Percentiles rank a stretch among this genome's conserved stretches.
Conservation (phyloP, 164 flowering plant species). For the Stephania yunnanensis region DNA sequence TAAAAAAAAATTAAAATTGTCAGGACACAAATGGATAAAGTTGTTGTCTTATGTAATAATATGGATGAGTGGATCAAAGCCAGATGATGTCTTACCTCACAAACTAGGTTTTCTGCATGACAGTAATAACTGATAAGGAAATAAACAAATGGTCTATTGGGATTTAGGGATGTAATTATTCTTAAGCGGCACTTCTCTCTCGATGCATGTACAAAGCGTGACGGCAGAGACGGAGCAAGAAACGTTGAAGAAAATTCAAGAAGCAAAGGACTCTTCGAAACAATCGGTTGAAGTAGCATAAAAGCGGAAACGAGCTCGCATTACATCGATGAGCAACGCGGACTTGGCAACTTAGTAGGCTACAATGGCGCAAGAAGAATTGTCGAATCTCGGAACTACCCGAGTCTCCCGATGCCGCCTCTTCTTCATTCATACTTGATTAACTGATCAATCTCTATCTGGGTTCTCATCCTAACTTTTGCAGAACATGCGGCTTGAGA, state of each 20-base stretch:
- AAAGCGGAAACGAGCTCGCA: constrained; percentile 67
- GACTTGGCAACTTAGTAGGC: constrained; percentile 72
- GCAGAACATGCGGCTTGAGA: background rate
- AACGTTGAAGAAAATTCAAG: constrained; percentile 34
- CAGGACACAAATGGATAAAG: too few relatives aligned
- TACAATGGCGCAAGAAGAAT: constrained; percentile 46
- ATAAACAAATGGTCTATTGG: background rate
- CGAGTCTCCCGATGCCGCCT: constrained; percentile 25
- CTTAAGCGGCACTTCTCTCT: background rate
- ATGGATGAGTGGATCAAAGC: background rate
- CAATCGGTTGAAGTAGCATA: constrained; percentile 37
- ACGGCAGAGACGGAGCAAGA: constrained; percentile 16
- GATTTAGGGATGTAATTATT: too few relatives aligned
- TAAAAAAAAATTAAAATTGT: too few relatives aligned
- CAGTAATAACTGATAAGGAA: background rate
- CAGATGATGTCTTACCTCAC: background rate
- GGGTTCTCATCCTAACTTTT: background rate
- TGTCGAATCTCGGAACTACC: constrained; percentile 42
- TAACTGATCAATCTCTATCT: constrained; percentile 5
- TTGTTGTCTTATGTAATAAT: too few relatives aligned
- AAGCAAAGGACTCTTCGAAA: constrained; percentile 39
- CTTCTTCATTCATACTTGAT: constrained; percentile 20
- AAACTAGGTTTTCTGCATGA: background rate
- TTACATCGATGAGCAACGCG: constrained; percentile 55
- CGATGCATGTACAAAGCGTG: constrained; percentile 5